Percentiles rank a stretch among this genome's conserved stretches.
Conservation (phyloP, 108 stramenopile species). For the Nannochloropsis salina region DNA sequence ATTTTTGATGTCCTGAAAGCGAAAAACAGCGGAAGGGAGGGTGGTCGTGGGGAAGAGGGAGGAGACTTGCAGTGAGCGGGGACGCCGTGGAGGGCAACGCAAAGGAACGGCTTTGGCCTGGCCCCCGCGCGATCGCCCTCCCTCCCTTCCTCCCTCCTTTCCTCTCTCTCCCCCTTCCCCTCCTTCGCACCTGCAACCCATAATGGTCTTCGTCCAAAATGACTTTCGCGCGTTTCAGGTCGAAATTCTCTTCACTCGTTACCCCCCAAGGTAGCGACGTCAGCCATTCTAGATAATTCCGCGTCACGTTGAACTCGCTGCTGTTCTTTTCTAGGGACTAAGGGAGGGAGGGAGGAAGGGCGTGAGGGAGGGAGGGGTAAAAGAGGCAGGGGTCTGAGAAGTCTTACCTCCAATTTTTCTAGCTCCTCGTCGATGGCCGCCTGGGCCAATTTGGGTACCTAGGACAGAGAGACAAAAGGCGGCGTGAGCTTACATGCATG, state of each 20-base stretch:
- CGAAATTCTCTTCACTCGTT: constrained; percentile 74
- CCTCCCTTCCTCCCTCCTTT: too few relatives aligned
- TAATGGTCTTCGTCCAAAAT: constrained; percentile 87
- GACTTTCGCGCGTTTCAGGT: constrained; percentile 63
- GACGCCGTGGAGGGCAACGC: too few relatives aligned
- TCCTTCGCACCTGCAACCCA: constrained; percentile 77
- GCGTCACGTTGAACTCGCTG: constrained; percentile 88
- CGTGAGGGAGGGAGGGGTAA: not conserved
- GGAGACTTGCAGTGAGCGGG: not conserved
- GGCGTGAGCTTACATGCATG: not conserved
- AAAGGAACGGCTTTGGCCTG: too few relatives aligned
- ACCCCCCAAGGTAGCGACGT: constrained; percentile 86
- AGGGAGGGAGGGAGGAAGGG: not conserved
- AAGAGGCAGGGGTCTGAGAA: not conserved
- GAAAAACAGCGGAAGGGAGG: not conserved
- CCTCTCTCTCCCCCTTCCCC: too few relatives aligned
- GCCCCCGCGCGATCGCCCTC: too few relatives aligned
- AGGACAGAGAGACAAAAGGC: not conserved
- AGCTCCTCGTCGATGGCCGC: constrained; percentile 72
- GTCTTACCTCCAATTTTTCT: constrained; percentile 62
- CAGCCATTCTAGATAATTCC: constrained; percentile 94
- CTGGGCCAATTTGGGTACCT: constrained; percentile 64
- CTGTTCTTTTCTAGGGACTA: constrained; percentile 84
- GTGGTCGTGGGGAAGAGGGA: not conserved
- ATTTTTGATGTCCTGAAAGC: constrained; percentile 56